Evolutionary conservation across 2,329 filamentous ascomycete species (phyloP), one percentile per base, ranked within the genome.

Genomic region (Sporothrix globosa): DNA sequence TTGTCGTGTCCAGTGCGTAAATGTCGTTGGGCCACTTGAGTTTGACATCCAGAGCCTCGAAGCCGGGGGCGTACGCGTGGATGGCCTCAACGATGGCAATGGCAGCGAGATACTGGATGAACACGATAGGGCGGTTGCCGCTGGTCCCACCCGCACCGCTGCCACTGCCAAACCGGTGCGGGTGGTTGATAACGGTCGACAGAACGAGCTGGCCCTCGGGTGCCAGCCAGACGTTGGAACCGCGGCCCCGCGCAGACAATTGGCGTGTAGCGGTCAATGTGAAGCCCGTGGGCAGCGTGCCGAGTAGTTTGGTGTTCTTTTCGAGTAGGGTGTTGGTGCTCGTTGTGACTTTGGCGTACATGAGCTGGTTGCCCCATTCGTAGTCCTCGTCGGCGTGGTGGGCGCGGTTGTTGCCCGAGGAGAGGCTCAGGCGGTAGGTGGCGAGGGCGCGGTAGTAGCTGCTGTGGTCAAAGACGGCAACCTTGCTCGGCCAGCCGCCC

Each of bases 11-110:
- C 27, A 87, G 83, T 0, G 90, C 90, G 76, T 93, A 95, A 69
- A 99, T 92, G 77, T 99, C 96, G 76, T 99, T 99, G 13, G 96
- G 96, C 96, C 96, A 99, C 80, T 99, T 99, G 44, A 99, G 82
- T 78, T 92, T 93, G 53, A 99, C 85, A 0, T 92, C 92, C 4
- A 98, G 79, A 0, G 88, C 83, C 6, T 87, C 84, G 79, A 96
- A 98, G 9, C 90, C 92, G 2, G 81, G 80, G 65, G 90, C 93
- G 77, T 98, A 98, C 34, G 84, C 86, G 73, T 92, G 90, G 73
- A 98, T 90, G 0, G 92, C 95, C 73, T 92, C 87, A 2, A 96
- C 91, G 54, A 95, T 91, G 53, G 96, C 94, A 60, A 99, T 87
- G 0, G 93, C 94, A 0, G 93, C 90, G 17, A 99, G 86, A 78